Evolutionary conservation across 192 early-diverging fungal species (phyloP).

Genomic region (Funneliformis mosseae): DNA sequence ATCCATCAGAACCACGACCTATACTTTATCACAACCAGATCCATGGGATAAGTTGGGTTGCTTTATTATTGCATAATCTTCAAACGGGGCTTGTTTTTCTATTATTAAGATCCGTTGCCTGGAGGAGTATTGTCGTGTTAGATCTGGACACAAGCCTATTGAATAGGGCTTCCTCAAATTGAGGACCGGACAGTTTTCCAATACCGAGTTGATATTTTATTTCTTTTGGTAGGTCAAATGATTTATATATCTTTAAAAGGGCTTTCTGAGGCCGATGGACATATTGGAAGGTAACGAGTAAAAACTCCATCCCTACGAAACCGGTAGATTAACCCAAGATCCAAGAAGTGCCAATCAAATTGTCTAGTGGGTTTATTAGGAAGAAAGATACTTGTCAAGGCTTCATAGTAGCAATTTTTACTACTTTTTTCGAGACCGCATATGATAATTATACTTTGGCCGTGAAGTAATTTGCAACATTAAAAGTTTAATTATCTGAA

Average conservation of each 20-base stretch:
- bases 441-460: no score
- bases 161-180: slow-evolving; percentile 37
- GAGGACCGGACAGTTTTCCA: slow-evolving; percentile 12
- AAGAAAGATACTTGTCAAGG: slow-evolving; percentile 35
- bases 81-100: slow-evolving; percentile 9
- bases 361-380: slow-evolving; percentile 21
- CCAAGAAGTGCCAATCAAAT: slow-evolving; percentile 42
- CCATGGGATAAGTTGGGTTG: slow-evolving; percentile 30
- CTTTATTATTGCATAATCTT: slow-evolving; percentile 17
- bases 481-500: no score
- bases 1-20: slow-evolving; percentile 32
- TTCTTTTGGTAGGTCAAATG: slow-evolving; percentile 27
- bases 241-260: slow-evolving; percentile 39
- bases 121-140: slow-evolving; percentile 29
- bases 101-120: slow-evolving; percentile 39
- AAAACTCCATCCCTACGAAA: slow-evolving; percentile 16
- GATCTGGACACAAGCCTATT: slow-evolving; percentile 30
- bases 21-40: slow-evolving; percentile 24
- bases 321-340: slow-evolving; percentile 40
- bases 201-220: slow-evolving; percentile 27
- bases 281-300: slow-evolving; percentile 36
- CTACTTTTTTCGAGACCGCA: background rate
- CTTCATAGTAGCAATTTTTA: slow-evolving; percentile 27
- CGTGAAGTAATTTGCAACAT: no score
- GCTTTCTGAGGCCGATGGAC: slow-evolving; percentile 37